Conservation (phyloP, 106 monocot species). For the Chionographis japonica region DNA sequence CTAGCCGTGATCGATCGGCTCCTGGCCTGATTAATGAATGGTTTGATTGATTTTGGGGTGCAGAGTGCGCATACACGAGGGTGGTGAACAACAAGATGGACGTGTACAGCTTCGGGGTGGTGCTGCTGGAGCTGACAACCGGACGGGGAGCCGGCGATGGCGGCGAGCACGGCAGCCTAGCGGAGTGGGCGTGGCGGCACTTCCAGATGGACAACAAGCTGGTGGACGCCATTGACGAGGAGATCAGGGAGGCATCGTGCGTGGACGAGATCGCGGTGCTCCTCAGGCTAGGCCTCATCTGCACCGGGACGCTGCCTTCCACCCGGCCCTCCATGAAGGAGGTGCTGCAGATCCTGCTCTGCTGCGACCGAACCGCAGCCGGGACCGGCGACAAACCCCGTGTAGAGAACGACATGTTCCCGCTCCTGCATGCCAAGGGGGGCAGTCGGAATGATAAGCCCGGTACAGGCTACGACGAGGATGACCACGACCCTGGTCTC, state of each 20-base stretch:
- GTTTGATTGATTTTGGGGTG: no score
- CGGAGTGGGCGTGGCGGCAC: constrained; percentile 65
- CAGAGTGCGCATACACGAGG: constrained; percentile 58
- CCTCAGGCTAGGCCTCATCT: constrained; percentile 50
- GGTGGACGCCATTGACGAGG: constrained; percentile 30
- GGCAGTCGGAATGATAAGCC: constrained; percentile 4
- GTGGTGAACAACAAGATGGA: constrained; percentile 66
- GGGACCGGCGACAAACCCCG: neutral
- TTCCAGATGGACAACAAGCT: constrained; percentile 31
- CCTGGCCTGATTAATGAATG: no score
- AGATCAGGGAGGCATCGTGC: constrained; percentile 15
- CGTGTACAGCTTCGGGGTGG: constrained; percentile 90
- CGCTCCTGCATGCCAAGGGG: constrained; percentile 19
- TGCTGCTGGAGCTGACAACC: constrained; percentile 72
- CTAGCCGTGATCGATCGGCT: no score
- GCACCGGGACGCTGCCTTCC: constrained; percentile 55
- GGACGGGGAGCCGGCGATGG: constrained; percentile 44
- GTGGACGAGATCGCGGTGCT: constrained; percentile 53
- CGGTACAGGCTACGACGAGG: neutral
- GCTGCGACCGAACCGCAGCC: constrained; percentile 13
- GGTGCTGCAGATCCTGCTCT: constrained; percentile 53
- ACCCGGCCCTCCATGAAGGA: constrained; percentile 75
- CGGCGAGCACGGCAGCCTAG: constrained; percentile 33
- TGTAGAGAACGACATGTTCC: constrained; percentile 17
- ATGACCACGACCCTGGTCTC: neutral